These are phyloP conservation scores for Stemphylium beticola DNA, from an alignment of 2,329 filamentous ascomycete genomes.

Conservation along the genomic window DNA sequence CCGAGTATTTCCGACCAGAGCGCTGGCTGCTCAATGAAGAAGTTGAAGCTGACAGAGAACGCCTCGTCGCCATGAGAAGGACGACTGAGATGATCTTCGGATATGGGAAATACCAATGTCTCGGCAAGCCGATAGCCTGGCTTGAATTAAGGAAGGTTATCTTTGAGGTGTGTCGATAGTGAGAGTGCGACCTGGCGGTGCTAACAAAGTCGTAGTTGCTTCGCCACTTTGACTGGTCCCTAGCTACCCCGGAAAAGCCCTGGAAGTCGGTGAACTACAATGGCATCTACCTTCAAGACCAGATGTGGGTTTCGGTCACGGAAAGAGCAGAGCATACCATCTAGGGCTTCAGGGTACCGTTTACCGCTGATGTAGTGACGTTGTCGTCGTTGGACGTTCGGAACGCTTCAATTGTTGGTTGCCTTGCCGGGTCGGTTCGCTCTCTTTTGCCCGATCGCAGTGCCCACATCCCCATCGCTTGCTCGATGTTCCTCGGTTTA, in stretches of 20 bases:
- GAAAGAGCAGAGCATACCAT: conserved; percentile 7
- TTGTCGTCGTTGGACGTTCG: too few relatives aligned
- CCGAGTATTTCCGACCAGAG: conserved; percentile 55
- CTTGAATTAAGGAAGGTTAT: conserved; percentile 46
- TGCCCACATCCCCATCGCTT: too few relatives aligned
- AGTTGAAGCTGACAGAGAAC: conserved; percentile 2
- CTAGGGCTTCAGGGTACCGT: background rate
- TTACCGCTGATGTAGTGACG: background rate
- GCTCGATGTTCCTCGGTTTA: too few relatives aligned
- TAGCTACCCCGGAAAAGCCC: conserved; percentile 29
- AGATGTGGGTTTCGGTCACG: conserved; percentile 30
- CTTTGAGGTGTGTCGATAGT: conserved; percentile 47
- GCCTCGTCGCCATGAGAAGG: conserved; percentile 30
- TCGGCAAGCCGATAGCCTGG: conserved; percentile 41
- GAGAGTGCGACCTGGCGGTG: background rate
- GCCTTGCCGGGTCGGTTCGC: too few relatives aligned
- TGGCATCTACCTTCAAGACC: conserved; percentile 28
- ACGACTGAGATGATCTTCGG: conserved; percentile 41
- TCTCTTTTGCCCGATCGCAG: too few relatives aligned
- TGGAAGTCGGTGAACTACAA: conserved; percentile 28
- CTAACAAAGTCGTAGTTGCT: background rate
- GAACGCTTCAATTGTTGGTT: too few relatives aligned
- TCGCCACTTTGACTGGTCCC: conserved; percentile 14
- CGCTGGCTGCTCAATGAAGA: conserved; percentile 50
- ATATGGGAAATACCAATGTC: conserved; percentile 40